Evolutionary conservation across 208 protist genomes (phyloP).

Genomic region (Acanthamoeba royreba): DNA sequence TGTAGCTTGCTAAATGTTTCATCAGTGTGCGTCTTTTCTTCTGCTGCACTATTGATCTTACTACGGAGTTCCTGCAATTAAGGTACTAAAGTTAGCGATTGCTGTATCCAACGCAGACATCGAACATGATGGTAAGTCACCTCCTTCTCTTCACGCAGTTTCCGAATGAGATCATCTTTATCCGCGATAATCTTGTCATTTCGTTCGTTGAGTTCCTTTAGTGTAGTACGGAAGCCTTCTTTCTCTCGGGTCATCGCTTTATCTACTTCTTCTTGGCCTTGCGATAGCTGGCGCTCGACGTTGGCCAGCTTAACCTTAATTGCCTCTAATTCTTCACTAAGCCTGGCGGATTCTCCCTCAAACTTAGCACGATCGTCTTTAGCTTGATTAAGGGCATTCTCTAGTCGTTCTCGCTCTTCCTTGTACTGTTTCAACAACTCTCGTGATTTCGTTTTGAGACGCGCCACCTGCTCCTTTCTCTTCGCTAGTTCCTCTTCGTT

Average conservation of each 20-base stretch:
- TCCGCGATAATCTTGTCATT: background rate
- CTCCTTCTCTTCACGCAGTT: constrained; percentile 29
- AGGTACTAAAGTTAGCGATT: too few species aligned
- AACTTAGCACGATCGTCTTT: too few species aligned
- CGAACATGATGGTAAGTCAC: background rate
- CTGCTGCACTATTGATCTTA: background rate
- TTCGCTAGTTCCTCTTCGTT: background rate
- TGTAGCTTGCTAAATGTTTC: background rate
- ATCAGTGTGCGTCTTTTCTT: background rate
- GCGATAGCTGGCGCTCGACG: background rate
- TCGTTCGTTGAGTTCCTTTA: background rate
- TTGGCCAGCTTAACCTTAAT: background rate
- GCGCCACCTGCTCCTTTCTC: background rate
- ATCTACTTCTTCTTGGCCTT: background rate
- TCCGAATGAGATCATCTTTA: background rate
- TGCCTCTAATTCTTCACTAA: background rate
- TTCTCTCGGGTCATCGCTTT: background rate
- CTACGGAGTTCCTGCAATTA: background rate
- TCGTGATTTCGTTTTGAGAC: background rate
- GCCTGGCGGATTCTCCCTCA: too few species aligned
- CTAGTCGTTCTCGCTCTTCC: background rate
- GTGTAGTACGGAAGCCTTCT: background rate
- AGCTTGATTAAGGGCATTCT: too few species aligned
- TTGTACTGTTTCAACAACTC: background rate
- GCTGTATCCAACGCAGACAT: too few species aligned